Percentiles rank a stretch among this genome's conserved stretches.
Evolutionary conservation across 75 land plant species (phyloP).

Genomic region (Cupressus sempervirens): DNA sequence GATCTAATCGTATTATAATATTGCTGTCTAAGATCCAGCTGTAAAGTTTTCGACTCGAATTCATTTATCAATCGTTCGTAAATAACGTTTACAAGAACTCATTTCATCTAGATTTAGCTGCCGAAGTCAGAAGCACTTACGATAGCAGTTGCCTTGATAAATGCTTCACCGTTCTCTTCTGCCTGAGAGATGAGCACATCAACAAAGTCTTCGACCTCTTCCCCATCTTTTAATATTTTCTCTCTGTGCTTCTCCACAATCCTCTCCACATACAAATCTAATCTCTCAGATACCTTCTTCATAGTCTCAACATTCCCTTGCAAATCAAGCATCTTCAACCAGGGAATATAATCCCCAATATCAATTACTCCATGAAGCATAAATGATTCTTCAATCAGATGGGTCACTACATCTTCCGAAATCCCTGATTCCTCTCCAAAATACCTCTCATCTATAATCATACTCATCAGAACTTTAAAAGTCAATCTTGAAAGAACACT

Average conservation of each 20-base stretch:
- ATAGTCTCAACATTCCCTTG: slow-evolving; percentile 7
- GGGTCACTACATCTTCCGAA: not conserved
- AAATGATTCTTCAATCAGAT: not conserved
- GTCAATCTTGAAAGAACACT: no score
- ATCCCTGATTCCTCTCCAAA: no score
- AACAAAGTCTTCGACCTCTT: not conserved
- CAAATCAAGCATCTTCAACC: slow-evolving; percentile 23
- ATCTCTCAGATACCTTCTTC: not conserved
- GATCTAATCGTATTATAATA: not conserved
- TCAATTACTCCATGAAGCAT: slow-evolving; percentile 11
- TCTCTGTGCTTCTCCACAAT: not conserved
- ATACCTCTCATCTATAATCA: no score
- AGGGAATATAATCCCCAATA: slow-evolving; percentile 27
- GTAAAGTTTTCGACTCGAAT: no score
- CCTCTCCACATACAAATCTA: not conserved
- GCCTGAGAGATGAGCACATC: not conserved
- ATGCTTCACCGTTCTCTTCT: not conserved
- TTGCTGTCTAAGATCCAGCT: no score
- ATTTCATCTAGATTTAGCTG: not conserved
- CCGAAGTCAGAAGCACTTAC: not conserved
- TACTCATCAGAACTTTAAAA: no score
- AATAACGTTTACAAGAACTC: no score
- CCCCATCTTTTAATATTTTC: not conserved
- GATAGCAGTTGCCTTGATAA: not conserved
- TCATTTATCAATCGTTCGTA: no score